Evolutionary conservation across 1,139 yeast species (phyloP).

Genomic region (Candida tetrigidarum): DNA sequence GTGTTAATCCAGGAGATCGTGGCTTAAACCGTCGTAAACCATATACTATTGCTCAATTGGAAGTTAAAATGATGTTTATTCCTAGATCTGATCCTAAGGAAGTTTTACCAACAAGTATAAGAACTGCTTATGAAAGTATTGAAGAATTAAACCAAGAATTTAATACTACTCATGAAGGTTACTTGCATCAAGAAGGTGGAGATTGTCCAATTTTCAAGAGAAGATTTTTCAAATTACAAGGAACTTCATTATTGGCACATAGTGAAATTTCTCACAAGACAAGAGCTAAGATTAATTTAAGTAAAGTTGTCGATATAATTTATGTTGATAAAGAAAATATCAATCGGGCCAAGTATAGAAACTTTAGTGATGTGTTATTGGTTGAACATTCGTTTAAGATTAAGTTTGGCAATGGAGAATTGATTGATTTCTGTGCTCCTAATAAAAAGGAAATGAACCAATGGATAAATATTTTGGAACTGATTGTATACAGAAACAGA

Average conservation of each 20-base stretch:
- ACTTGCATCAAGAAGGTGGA: constrained; percentile 78
- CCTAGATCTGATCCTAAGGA: constrained; percentile 62
- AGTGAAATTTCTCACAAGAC: constrained; percentile 65
- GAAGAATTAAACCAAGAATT: constrained; percentile 48
- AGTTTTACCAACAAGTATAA: constrained; percentile 67
- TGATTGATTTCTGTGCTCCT: constrained; percentile 72
- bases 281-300: constrained; percentile 66
- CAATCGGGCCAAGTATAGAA: constrained; percentile 44
- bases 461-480: constrained; percentile 62
- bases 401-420: constrained; percentile 67
- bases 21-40: constrained; percentile 43
- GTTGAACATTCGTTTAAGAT: constrained; percentile 69
- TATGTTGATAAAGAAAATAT: constrained; percentile 52
- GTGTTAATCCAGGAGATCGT: constrained; percentile 10
- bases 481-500: constrained; percentile 55
- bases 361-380: constrained; percentile 65
- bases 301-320: constrained; percentile 59
- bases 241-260: constrained; percentile 66
- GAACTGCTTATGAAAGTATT: constrained; percentile 57
- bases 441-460: constrained; percentile 52
- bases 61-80: constrained; percentile 73
- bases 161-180: constrained; percentile 54
- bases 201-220: constrained; percentile 68
- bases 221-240: constrained; percentile 63
- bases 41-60: constrained; percentile 67